Base-by-base conservation (phyloP, 1,139 yeast genomes). In the Blastobotrys buckinghamii region DNA sequence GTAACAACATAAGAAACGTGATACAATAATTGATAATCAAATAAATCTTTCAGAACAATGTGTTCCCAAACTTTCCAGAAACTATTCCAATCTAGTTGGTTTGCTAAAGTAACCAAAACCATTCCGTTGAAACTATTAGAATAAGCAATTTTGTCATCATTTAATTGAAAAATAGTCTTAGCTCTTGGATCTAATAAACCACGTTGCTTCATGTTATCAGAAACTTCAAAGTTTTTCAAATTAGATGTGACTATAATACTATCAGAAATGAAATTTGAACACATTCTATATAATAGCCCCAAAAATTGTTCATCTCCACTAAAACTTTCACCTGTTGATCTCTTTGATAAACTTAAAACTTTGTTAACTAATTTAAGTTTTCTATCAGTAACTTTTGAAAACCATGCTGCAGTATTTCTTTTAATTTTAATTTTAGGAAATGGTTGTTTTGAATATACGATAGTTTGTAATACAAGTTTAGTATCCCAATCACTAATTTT, bases 21-120 rank as follows among this genome's bases (percentile, higher is more conserved):
- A 20, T 57, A 59, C 27, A 62, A 50, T 16, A 64, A 46, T 8
- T 50, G 36, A 36, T 60, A 63, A 6, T 61, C 42, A 12, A 15
- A 13, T 26, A 47, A 40, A 17, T 53, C 50, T 15, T 47, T 37
- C 5, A 52, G 47, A 13, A 53, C 36, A 6, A 63, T 53, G 12
- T 57, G 50, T 17, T 62, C 60, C 55, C 72, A 55, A 2, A 70
- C 55, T 2, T 60, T 55, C 64, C 69, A 68, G 48, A 71, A 65
- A 24, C 61, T 56, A 13, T 54, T 54, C 71, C 72, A 72, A n/a
- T 62, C 58, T 19, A 56, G 55, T n/a, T 66, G 63, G 51, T 72
- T 72, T 19, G 69, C 70, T 44, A 66, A 64, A 1, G 72, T 63
- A 0, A 72, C 59, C 27, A 74, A 55, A 15, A 68, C 59, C 43